Percentiles rank a stretch among this genome's conserved stretches.
phyloP scores from a whole-genome alignment of 768 basidiomycete genomes.

The Podaxis sp. region DNA sequence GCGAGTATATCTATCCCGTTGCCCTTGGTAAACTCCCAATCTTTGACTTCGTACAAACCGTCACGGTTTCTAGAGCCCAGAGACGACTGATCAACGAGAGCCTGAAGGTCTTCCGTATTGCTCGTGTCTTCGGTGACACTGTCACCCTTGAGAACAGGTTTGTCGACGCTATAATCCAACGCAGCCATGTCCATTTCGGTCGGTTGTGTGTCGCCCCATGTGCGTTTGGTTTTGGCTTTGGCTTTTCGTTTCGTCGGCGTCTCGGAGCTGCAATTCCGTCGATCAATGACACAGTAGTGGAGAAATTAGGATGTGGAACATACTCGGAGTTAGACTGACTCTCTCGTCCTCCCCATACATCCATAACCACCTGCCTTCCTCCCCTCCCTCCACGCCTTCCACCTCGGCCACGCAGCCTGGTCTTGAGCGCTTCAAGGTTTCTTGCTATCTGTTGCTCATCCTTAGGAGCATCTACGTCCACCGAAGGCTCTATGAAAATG shows the following conservation, averaged over 20 bases:
- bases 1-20: slow-evolving; percentile 50
- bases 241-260: slow-evolving; percentile 55
- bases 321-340: slow-evolving; percentile 70
- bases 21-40: slow-evolving; percentile 73
- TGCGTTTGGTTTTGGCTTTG: slow-evolving; percentile 73
- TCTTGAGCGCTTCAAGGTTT: slow-evolving; percentile 89
- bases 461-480: slow-evolving; percentile 40
- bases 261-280: slow-evolving; percentile 45
- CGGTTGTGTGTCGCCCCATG: slow-evolving; percentile 85
- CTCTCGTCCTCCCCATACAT: slow-evolving; percentile 42
- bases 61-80: slow-evolving; percentile 73
- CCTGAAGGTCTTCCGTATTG: slow-evolving; percentile 48
- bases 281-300: background rate
- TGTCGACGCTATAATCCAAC: slow-evolving; percentile 80
- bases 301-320: slow-evolving; percentile 19
- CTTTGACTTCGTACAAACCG: slow-evolving; percentile 58
- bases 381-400: slow-evolving; percentile 52
- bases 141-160: slow-evolving; percentile 24
- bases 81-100: slow-evolving; percentile 65
- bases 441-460: slow-evolving; percentile 91
- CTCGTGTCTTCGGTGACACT: slow-evolving; percentile 22
- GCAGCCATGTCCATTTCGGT: slow-evolving; percentile 89
- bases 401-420: slow-evolving; percentile 72
- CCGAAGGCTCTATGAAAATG: slow-evolving; percentile 34
- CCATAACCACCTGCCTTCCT: slow-evolving; percentile 43